A percentile compares a stretch with the other conserved stretches of the same genome.
Evolutionary conservation across 1,284 basidiomycete genomes (phyloP).

Genomic region (Cryptococcus amylolentus): DNA sequence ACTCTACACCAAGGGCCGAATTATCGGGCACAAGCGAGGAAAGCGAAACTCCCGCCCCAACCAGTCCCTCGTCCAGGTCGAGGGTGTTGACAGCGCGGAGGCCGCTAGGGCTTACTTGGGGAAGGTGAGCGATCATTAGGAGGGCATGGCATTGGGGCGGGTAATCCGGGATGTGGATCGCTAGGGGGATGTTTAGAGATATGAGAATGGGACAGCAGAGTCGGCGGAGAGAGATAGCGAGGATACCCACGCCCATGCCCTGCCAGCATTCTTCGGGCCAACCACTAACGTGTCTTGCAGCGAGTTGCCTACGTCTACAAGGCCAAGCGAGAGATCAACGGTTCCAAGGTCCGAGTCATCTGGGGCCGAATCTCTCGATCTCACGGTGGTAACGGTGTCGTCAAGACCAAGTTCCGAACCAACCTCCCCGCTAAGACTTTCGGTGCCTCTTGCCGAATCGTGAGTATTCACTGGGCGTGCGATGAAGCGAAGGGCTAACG

Average conservation of each 20-base stretch:
- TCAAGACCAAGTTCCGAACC: constrained; percentile 94
- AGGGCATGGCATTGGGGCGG: constrained; percentile 1
- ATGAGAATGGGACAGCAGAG: not conserved
- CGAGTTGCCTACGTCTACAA: constrained; percentile 97
- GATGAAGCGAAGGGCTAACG: not conserved
- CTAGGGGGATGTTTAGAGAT: not conserved
- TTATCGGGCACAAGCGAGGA: constrained; percentile 96
- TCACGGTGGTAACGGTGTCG: constrained; percentile 92
- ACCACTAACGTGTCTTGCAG: constrained; percentile 51
- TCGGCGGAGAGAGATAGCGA: not conserved
- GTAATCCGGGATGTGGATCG: not conserved
- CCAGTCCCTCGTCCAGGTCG: constrained; percentile 94
- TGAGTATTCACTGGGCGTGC: constrained; percentile 53
- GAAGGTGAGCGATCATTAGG: constrained; percentile 64
- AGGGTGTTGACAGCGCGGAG: constrained; percentile 90
- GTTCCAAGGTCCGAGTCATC: constrained; percentile 91
- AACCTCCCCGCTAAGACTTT: constrained; percentile 97
- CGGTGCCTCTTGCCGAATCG: constrained; percentile 90
- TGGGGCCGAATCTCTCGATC: constrained; percentile 93
- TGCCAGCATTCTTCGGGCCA: not conserved
- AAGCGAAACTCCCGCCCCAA: constrained; percentile 95
- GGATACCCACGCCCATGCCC: not conserved
- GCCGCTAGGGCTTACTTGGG: constrained; percentile 98
- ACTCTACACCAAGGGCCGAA: constrained; percentile 95
- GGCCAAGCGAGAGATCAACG: constrained; percentile 86